Base-by-base conservation (phyloP, 805 yeast species). In the Ogataea trehalophila region DNA sequence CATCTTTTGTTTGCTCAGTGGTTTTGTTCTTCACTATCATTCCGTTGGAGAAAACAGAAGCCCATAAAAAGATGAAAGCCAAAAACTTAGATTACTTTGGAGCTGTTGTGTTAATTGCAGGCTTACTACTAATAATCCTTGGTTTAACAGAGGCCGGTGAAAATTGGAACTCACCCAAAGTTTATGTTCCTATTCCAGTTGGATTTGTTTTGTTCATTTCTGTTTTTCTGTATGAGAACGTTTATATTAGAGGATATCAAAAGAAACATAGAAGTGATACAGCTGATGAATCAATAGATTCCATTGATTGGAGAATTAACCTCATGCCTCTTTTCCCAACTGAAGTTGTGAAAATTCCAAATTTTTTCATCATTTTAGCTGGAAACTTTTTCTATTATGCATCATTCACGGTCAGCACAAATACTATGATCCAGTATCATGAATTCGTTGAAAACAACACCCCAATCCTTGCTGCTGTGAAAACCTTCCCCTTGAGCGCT, bases 91-190 rank as follows among this genome's bases (percentile, higher is more conserved):
- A 75, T 44, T 72, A 58, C 49, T 47, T 53, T 16, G 76, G 74
- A 11, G 58, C 66, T 0, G 7, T 59, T 0, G 13, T 67, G 14
- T 48, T 72, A 14, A 67, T 74, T 18, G 43, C 54, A 16, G 76
- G 75, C 0, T 51, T 63, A 4, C 38, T 73, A 3, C 53, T 75
- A 35, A 51, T 73, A 3, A 72, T 74, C 26, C 61, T 70, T 11
- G 80, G 77, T 0, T 59, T 75, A 41, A 73, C 75, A 0, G 72
- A 73, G 51, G 77, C 75, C 18, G 78, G 77, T 22, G 66, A 63
- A 6, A 57, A 59, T 0, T 75, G 79, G 79, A 59, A 60, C 2
- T 46, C 62, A 1, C 71, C 78, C 1, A 56, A 60, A 16, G 70
- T 72, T 1, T 73, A 73, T 49, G 73, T 72, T 15, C 67, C 78